A percentile compares a stretch with the other conserved stretches of the same genome.
phyloP scores from a whole-genome alignment of 371 early-diverging fungal genomes.

The Mortierella sp. region DNA sequence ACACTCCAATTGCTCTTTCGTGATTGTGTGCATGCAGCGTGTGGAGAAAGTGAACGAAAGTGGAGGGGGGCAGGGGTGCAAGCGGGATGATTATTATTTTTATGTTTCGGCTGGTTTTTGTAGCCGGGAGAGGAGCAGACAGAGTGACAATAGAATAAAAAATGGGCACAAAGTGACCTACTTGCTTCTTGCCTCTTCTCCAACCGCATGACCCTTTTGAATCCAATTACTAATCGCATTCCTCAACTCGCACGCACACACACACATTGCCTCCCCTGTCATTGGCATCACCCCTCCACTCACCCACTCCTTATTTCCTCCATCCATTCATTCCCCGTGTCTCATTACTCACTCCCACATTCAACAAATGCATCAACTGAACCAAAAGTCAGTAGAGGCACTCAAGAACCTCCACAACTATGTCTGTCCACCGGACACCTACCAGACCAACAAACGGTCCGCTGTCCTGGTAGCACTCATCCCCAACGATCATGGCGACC shows the following conservation, averaged over 20 bases:
- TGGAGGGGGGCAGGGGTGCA: background rate
- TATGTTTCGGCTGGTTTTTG: background rate
- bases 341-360: background rate
- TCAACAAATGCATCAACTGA: slow-evolving; percentile 22
- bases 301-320: no score
- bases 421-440: slow-evolving; percentile 16
- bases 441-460: slow-evolving; percentile 28
- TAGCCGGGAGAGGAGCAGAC: background rate
- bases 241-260: background rate
- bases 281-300: background rate
- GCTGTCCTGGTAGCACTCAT: slow-evolving; percentile 42
- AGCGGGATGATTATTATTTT: background rate
- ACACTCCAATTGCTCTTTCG: background rate
- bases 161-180: background rate
- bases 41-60: background rate
- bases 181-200: background rate
- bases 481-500: slow-evolving; percentile 35
- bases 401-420: slow-evolving; percentile 21
- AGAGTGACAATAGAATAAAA: background rate
- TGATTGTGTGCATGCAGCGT: background rate
- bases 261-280: background rate
- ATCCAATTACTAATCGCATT: background rate
- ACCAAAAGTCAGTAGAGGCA: slow-evolving; percentile 31
- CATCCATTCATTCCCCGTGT: background rate
- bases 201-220: background rate